These are phyloP conservation scores for Bocquillonia castaneifolia DNA, from an alignment of 441 rosid genomes.

Conservation along the genomic window DNA sequence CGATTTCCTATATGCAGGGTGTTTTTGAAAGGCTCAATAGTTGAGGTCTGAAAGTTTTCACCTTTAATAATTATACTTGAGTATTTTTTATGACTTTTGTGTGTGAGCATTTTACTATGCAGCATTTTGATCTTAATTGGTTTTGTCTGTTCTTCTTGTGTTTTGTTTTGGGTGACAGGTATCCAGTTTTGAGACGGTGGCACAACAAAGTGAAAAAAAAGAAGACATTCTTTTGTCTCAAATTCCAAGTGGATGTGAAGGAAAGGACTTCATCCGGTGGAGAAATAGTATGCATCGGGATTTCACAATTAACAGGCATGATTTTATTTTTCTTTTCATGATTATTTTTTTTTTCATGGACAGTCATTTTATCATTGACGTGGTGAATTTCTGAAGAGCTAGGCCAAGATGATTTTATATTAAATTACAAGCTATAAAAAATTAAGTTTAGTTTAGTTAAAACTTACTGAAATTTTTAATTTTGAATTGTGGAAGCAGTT, in stretches of 20 bases:
- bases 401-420: not conserved
- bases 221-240: conserved; percentile 31
- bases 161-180: conserved; percentile 44
- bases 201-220: conserved; percentile 36
- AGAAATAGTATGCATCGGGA: conserved; percentile 74
- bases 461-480: conserved; percentile 20
- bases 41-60: conserved; percentile 59
- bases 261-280: conserved; percentile 63
- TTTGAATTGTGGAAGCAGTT: conserved; percentile 45
- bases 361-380: not conserved
- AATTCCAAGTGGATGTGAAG: conserved; percentile 36
- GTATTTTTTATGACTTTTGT: conserved; percentile 11
- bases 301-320: conserved; percentile 84
- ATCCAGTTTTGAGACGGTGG: conserved; percentile 76
- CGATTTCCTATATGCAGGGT: conserved; percentile 87
- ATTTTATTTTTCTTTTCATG: conserved; percentile 19
- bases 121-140: conserved; percentile 14
- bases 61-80: conserved; percentile 13
- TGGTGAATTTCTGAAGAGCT: not conserved
- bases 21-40: conserved; percentile 41
- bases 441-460: conserved; percentile 12
- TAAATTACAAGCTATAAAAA: conserved; percentile 1
- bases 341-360: not conserved
- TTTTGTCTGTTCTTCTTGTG: not conserved
- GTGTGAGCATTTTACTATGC: conserved; percentile 4